Base-by-base conservation (phyloP, 441 rosid species). In the Croton laevigatus region DNA sequence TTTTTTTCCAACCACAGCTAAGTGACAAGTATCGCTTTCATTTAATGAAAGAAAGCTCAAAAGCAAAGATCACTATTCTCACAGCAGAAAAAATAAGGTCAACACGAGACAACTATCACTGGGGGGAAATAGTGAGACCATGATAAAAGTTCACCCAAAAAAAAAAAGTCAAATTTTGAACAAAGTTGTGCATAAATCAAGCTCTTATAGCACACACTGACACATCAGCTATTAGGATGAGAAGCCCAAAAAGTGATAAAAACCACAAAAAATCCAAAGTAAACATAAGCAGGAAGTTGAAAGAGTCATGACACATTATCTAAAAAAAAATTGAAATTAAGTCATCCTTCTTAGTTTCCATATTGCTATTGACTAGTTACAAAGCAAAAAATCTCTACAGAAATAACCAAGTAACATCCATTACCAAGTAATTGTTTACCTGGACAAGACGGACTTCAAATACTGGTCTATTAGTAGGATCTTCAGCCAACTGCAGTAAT, bases 381-480 rank as follows among this genome's bases (percentile, higher is more conserved):
- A 34, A 32, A 34, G 44, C 32, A 53, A 38, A 53, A 49, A 38
- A 54, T 32, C 5, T 53, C 68, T 51, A 34, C 54, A n/a, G 40
- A 22, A 52, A 55, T 27, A 23, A 52, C 66, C 17, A 38, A 38
- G 27, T 13, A 65, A 51, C 17, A 12, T 53, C 3, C 8, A 53
- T 44, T 23, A 20, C 53, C 1, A 71, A 12, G 23, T 17, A 16
- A 59, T 9, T 44, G 42, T 57, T 69, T 42, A 90, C 99, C 94
- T 89, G 98, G 22, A 95, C 98, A 23, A 83, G 80, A 74, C 91
- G 96, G 79, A 93, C 96, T 68, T 91, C 94, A 70, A 95, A 91
- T 8, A 79, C 98, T 46, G 90, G 96, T 60, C 87, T 79, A 82
- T 86, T 93, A 14, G 81, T 73, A 67, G 94, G 95, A 76, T 84